Conservation (phyloP, 768 basidiomycete species). For the Boletellus ananiceps region DNA sequence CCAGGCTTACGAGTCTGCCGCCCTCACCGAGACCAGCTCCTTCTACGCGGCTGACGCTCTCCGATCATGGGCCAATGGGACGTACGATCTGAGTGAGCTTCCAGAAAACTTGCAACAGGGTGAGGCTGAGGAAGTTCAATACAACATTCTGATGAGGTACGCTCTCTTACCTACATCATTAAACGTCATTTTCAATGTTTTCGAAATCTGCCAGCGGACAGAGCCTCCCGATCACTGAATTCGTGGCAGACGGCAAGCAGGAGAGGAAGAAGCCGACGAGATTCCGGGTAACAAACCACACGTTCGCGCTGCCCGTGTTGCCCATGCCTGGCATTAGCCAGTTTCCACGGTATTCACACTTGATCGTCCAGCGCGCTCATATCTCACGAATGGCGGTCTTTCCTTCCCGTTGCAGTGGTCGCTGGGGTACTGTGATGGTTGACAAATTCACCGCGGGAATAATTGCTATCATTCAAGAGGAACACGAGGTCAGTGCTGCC, state of each 20-base stretch:
- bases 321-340: background rate
- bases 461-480: background rate
- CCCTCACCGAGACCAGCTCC: background rate
- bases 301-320: too few species aligned
- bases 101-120: background rate
- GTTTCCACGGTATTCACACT: background rate
- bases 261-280: too few species aligned
- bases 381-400: background rate
- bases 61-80: background rate
- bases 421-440: constrained; percentile 12
- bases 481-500: background rate
- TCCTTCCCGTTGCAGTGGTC: background rate
- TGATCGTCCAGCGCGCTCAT: background rate
- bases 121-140: background rate
- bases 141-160: background rate
- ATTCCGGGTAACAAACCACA: too few species aligned
- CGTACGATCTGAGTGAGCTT: background rate
- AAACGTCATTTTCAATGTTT: background rate
- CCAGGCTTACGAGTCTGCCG: background rate
- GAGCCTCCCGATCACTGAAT: background rate
- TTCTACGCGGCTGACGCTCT: background rate
- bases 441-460: constrained; percentile 3
- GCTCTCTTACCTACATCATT: background rate
- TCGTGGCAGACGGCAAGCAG: background rate
- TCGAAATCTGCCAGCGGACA: background rate